Base-by-base conservation (phyloP, 495 filamentous ascomycete genomes). In the Podospora didyma region DNA sequence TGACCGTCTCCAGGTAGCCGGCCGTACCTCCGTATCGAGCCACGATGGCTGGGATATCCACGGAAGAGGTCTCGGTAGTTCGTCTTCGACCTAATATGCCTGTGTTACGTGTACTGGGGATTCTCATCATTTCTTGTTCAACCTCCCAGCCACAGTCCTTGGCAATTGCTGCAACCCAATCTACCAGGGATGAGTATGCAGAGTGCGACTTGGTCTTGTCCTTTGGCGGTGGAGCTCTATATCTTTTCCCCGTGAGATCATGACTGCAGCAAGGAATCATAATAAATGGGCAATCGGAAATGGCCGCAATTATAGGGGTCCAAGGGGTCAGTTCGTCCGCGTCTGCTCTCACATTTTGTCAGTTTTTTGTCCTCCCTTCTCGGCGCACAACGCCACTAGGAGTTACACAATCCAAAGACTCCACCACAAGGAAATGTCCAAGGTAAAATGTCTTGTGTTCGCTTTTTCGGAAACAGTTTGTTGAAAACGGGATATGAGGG, bases 231-330 rank as follows among this genome's bases (percentile, higher is more conserved):
- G 87, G 85, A 45, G 88, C 89, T 1, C 91, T 84, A 62, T 84
- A 91, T 42, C 80, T 74, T 10, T 79, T 75, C 1, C 95, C 94
- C 3, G 85, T 83, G 0, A 98, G 83, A 28, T 89, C 78, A 73
- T 96, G 90, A 31, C 90, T 95, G 74, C 94, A 98, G 73, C 94
- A 98, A 2, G 94, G 94, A 39, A 97, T 96, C 50, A 86, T 86
- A 24, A 98, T 82, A 62, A 96, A 98, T 0, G 92, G 88, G 49
- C 81, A 87, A 16, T 80, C 62, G 19, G 89, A 89, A 2, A 89
- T 74, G 26, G 84, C 82, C 26, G 92, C 90, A 45, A 98, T 80
- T 31, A 96, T 80, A 1, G 94, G 95, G 1, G 95, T 97, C 94
- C 94, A 98, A 4, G 89, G 81, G 1, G 95, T 97, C 11, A 98